Base-by-base conservation (phyloP, 1,284 basidiomycete species). In the Gymnopus androsaceus region DNA sequence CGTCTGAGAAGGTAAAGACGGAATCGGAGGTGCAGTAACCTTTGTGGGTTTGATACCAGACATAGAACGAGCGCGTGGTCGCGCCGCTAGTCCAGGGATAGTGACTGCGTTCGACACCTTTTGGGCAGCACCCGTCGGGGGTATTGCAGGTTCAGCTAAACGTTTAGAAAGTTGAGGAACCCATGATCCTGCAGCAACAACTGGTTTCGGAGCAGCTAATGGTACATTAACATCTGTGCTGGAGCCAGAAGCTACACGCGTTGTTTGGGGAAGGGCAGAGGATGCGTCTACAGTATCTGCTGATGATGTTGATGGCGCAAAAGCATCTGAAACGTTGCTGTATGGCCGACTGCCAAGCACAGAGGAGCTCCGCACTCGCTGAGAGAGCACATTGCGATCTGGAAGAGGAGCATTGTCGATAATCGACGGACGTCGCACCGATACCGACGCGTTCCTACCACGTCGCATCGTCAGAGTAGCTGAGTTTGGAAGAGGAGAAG, bases 281-380 rank as follows among this genome's bases (percentile, higher is more conserved):
- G 30, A 28, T 14, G 2, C 7, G 4, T 25, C 21, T n/a, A n/a
- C n/a, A n/a, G n/a, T n/a, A 36, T 21, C 44, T 19, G 36, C 37
- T 5, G 51, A 45, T n/a, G 30, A 3, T 44, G 40, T 27, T 5
- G 33, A 53, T 19, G 51, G 41, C 3, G 51, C 19, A 15, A 44
- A 53, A 31, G 40, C 41, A 34, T 53, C 51, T 27, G 41, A 36
- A 19, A 37, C 31, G 9, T 53, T 31, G 30, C n/a, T 21, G 25
- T 28, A 28, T 19, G 41, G 21, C 2, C 41, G 51, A 36, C 27
- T 31, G 31, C 17, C 34, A 6, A 7, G 21, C 6, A 40, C 21
- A 34, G 41, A 31, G 11, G 23, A 11, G 3, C 8, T 25, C 27
- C 21, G 23, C 25, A 28, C 33, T 36, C 47, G 54, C 27, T 42